phyloP scores from a whole-genome alignment of 495 filamentous ascomycete species.

The Penicillium egyptiacum region DNA sequence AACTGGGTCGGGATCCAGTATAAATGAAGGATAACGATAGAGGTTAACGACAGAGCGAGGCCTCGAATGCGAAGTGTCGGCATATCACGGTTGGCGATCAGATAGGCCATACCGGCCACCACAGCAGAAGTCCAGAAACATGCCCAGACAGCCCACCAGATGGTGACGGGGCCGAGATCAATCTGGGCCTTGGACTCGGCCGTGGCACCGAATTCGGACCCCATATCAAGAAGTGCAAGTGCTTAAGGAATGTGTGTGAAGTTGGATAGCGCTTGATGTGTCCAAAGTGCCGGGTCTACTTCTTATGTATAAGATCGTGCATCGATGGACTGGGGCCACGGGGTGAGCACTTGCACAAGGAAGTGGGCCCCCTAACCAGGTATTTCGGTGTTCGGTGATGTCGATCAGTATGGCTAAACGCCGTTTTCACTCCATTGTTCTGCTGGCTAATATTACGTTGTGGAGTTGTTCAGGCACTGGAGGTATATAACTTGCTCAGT shows the following conservation, averaged over 20 bases:
- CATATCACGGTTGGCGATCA: conserved; percentile 54
- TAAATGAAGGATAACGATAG: conserved; percentile 61
- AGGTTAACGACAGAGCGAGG: conserved; percentile 56
- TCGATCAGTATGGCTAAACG: not conserved
- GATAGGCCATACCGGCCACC: conserved; percentile 50
- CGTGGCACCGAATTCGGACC: conserved; percentile 37
- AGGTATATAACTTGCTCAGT: not conserved
- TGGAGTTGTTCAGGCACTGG: not conserved
- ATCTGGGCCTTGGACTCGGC: conserved; percentile 30
- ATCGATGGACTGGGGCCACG: not conserved
- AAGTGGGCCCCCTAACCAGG: conserved; percentile 3
- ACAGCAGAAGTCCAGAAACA: conserved; percentile 57
- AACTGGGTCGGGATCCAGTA: conserved; percentile 62
- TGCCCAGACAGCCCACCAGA: conserved; percentile 39
- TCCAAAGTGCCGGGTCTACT: conserved; percentile 4
- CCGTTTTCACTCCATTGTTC: not conserved
- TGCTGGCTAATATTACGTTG: not conserved
- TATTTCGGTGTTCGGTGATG: not conserved
- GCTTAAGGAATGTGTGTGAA: conserved; percentile 33
- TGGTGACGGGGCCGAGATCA: conserved; percentile 27
- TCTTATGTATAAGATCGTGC: not conserved
- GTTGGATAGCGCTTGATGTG: conserved; percentile 27
- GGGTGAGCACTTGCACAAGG: conserved; percentile 3
- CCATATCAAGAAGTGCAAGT: conserved; percentile 26
- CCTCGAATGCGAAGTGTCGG: conserved; percentile 65